A percentile compares a stretch with the other conserved stretches of the same genome.
phyloP scores from a whole-genome alignment of 768 basidiomycete species.

The Mycena pura region DNA sequence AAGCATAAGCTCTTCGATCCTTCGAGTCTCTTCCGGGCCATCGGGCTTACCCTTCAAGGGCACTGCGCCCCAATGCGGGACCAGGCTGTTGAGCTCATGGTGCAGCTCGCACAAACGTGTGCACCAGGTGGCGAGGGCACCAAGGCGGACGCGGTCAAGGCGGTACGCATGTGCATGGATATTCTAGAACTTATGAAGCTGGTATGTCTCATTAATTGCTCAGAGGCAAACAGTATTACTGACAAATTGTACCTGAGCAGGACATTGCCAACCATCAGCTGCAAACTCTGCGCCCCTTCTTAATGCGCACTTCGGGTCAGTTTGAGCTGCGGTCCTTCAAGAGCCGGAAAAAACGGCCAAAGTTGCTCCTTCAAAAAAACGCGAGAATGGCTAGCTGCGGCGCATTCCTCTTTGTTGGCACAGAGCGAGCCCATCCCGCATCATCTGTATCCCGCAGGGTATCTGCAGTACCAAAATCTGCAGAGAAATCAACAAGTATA shows the following conservation, averaged over 20 bases:
- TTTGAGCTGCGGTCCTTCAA: constrained; percentile 84
- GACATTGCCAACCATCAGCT: constrained; percentile 98
- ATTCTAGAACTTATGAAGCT: constrained; percentile 96
- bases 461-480: constrained; percentile 51
- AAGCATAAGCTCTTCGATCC: constrained; percentile 80
- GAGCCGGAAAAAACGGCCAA: constrained; percentile 53
- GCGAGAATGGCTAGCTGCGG: constrained; percentile 67
- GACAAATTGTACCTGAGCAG: constrained; percentile 47
- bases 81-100: constrained; percentile 82
- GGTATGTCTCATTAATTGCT: constrained; percentile 54
- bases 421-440: constrained; percentile 50
- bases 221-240: constrained; percentile 20
- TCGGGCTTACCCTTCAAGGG: constrained; percentile 83
- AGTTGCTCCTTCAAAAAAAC: constrained; percentile 53
- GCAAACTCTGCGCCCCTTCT: constrained; percentile 89
- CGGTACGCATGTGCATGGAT: constrained; percentile 85
- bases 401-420: constrained; percentile 53
- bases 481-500: constrained; percentile 63
- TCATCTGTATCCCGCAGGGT: constrained; percentile 48
- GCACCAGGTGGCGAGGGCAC: constrained; percentile 60
- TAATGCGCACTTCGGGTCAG: constrained; percentile 78
- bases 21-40: constrained; percentile 74
- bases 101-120: constrained; percentile 67
- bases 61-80: constrained; percentile 97
- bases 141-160: constrained; percentile 70